Evolutionary conservation across 495 filamentous ascomycete species (phyloP), one percentile per base, ranked within the genome.

Genomic region (Penicillium samsonianum): DNA sequence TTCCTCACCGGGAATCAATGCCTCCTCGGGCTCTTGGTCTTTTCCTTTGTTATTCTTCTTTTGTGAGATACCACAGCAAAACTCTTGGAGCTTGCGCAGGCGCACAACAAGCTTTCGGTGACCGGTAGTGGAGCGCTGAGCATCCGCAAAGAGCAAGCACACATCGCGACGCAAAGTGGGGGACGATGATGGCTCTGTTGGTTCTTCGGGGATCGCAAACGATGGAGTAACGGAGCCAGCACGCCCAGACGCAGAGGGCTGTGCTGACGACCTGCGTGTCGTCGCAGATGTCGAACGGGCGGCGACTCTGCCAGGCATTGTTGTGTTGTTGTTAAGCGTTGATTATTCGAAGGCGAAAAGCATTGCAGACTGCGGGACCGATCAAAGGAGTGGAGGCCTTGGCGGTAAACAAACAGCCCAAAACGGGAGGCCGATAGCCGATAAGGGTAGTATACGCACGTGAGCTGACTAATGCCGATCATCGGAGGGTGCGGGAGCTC

Each of bases 91-190:
- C 63, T 92, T 96, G 53, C 94, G 84, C 47, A 96, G 78, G 23
- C 85, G 91, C 50, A 96, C 87, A 19, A 87, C 87, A 0, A 96
- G 82, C 67, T 98, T 98, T 26, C 94, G 80, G 67, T 98, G 95
- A 1, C 88, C 88, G 0, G 92, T 91, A 1, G 90, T 92, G 12
- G 88, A 90, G 59, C 86, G 84, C 69, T 98, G 95, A 22, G 93
- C 90, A 63, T 96, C 90, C 46, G 81, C 83, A 65, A 97, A 98
- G 26, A 96, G 83, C 58, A 80, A 70, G 67, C 86, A 90, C 44
- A 96, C 83, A 67, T 90, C 87, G 31, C 78, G 80, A 65, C 92
- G 89, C 56, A 97, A 77, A 20, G 78, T 82, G 50, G 84, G 90
- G 23, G 84, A 77, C 46, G 86, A 63, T 63, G 72, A 63, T 20